These are phyloP conservation scores for Fonsecaea monophora DNA, from an alignment of 2,329 filamentous ascomycete species.

Conservation along the genomic window DNA sequence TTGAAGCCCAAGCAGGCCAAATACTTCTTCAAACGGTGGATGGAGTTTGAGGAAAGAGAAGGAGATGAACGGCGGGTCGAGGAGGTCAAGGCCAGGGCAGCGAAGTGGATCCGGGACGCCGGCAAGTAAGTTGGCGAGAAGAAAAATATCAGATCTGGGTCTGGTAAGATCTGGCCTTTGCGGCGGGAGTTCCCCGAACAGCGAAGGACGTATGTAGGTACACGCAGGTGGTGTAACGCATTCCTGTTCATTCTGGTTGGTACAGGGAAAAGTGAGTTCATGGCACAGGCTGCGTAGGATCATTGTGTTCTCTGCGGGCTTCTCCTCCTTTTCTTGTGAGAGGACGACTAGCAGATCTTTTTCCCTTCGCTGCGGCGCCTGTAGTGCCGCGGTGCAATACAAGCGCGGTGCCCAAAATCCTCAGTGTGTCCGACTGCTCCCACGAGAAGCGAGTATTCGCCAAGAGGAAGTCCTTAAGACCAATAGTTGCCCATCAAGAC, in stretches of 20 bases:
- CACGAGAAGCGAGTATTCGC: not conserved
- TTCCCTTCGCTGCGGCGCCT: not conserved
- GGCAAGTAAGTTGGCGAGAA: conserved; percentile 3
- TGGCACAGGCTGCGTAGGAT: not conserved
- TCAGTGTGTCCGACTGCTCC: not conserved
- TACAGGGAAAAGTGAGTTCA: not conserved
- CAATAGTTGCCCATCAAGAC: not conserved
- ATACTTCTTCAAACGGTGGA: conserved; percentile 91
- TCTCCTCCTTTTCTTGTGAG: not conserved
- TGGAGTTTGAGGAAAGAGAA: conserved; percentile 77
- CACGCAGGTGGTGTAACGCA: not conserved
- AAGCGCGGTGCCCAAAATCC: not conserved
- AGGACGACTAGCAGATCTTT: not conserved
- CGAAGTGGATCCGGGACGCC: conserved; percentile 40
- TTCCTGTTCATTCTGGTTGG: not conserved
- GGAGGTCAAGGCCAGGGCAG: conserved; percentile 72
- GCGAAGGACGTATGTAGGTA: not conserved
- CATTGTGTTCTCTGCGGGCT: not conserved
- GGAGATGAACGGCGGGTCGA: conserved; percentile 74
- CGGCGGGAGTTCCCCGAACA: not conserved
- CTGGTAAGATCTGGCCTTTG: not conserved
- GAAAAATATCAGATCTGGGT: not conserved
- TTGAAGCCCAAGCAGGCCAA: conserved; percentile 83
- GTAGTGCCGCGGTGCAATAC: not conserved
- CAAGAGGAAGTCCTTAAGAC: not conserved